Evolutionary conservation across 2,329 filamentous ascomycete species (phyloP), one percentile per base, ranked within the genome.

Genomic region (Penicillium sclerotigenum): DNA sequence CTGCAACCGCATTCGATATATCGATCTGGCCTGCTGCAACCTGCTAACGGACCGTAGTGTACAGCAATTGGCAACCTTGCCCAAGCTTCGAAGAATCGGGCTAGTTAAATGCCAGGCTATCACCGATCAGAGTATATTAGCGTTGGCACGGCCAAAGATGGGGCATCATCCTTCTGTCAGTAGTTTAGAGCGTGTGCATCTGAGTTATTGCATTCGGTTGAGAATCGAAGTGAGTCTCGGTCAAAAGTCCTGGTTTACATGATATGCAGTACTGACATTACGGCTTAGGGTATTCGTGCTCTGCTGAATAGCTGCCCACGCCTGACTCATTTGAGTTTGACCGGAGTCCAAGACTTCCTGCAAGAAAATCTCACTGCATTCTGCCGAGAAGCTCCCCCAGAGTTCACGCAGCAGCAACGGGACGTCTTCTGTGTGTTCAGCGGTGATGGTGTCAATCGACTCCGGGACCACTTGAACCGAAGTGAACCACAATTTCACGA

Each of bases 361-460:
- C 84, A 89, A 50, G 86, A 91, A 53, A 92, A 97, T 64, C 83
- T 97, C 29, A 88, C 91, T 51, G 79, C 81, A 6, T 97, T 91
- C 72, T 97, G 94, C 70, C 86, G 94, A 59, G 87, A 89, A 65
- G 91, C 94, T 1, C 94, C 94, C 36, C 75, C 82, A 57, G 94
- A 97, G 74, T 99, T 99, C 71, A 97, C 92, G 18, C 89, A 93
- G 45, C 91, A 97, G 69, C 94, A 99, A 73, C 86, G 94, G 60
- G 88, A 93, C 50, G 91, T 97, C 8, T 99, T 99, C 71, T 99
- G 94, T 69, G 94, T 99, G 52, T 99, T 99, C 73, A 97, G 92
- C 1, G 93, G 94, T 6, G 82, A 84, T 26, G 92, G 92, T 53
- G 93, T 99, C 2, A 79, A 80, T 40, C 83, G 84, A 38, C 83